phyloP scores from a whole-genome alignment of 352 stramenopile species.

The Pythium monospermum region DNA sequence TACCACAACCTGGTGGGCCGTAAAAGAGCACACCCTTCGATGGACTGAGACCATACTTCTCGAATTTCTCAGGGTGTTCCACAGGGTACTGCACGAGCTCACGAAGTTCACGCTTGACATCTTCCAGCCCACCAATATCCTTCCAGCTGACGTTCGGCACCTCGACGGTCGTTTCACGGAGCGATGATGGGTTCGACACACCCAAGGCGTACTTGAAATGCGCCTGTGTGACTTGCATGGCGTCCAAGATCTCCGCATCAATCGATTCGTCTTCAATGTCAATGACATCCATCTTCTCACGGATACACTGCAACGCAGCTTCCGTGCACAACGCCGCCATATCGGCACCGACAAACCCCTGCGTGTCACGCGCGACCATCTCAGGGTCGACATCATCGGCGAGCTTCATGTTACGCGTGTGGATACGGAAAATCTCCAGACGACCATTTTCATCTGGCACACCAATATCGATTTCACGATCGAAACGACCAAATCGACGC shows the following conservation, averaged over 20 bases:
- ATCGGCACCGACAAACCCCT: constrained; percentile 82
- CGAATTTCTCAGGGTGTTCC: constrained; percentile 99
- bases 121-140: constrained; percentile 98
- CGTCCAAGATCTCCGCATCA: constrained; percentile 98
- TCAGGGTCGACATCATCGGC: constrained; percentile 58
- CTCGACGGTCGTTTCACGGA: constrained; percentile 99
- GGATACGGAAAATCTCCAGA: constrained; percentile 70
- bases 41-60: constrained; percentile 94
- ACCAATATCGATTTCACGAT: constrained; percentile 95
- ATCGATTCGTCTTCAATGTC: constrained; percentile 99
- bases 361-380: constrained; percentile 41
- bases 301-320: constrained; percentile 97
- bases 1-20: constrained; percentile 98
- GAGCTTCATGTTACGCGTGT: constrained; percentile 60
- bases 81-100: constrained; percentile 99
- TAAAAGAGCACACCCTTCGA: constrained; percentile 99
- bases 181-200: constrained; percentile 97
- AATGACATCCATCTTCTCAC: constrained; percentile 99
- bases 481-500: constrained; percentile 93
- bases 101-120: constrained; percentile 98
- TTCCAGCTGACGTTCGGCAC: constrained; percentile 98
- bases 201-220: constrained; percentile 99
- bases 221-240: constrained; percentile 97
- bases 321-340: constrained; percentile 97
- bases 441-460: constrained; percentile 68